Base-by-base conservation (phyloP, 2,329 filamentous ascomycete species). In the Phyllosticta paracitricarpa region DNA sequence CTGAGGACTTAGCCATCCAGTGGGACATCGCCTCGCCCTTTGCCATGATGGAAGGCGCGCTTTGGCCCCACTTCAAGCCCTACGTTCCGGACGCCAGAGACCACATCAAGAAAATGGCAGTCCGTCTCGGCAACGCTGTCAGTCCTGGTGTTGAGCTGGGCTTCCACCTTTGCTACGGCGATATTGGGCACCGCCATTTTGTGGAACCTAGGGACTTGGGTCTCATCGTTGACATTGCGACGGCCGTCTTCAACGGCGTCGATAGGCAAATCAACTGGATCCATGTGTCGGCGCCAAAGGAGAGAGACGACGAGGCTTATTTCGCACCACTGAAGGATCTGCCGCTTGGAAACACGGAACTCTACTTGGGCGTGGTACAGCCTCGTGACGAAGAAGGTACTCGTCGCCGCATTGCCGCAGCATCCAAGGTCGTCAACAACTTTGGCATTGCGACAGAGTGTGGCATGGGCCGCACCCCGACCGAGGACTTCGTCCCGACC, bases 111-210 rank as follows among this genome's bases (percentile, higher is more conserved):
- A 66, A 71, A 5, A 68, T 75, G 12, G 63, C 76, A 8, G 58
- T 66, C 2, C 65, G 69, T 2, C 63, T 77, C 60, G 68, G 70
- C 6, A 64, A 65, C 7, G 65, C 65, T 8, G 68, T 79, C 4
- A 66, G 71, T 35, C 33, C 66, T 5, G 70, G 72, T 63, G 73
- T 79, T 1, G 71, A 77, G 51, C 54, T 80, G 59, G 78, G 76
- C 0, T 71, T 77, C 33, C 78, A 80, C 65, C 69, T 80, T 22
- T 81, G 79, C 67, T 80, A 80, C 64, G 78, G 78, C 12, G 78
- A 80, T 63, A 68, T 76, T 4, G 66, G 69, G 1, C 77, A 79
- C 65, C 66, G 68, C 57, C 78, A 79, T 65, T 79, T 76, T 63
- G 62, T 74, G n/a, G 73, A 80, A 59, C 77, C 78, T 0, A 67